Evolutionary conservation across 495 filamentous ascomycete genomes (phyloP).

Genomic region (Penicillium subrubescens): DNA sequence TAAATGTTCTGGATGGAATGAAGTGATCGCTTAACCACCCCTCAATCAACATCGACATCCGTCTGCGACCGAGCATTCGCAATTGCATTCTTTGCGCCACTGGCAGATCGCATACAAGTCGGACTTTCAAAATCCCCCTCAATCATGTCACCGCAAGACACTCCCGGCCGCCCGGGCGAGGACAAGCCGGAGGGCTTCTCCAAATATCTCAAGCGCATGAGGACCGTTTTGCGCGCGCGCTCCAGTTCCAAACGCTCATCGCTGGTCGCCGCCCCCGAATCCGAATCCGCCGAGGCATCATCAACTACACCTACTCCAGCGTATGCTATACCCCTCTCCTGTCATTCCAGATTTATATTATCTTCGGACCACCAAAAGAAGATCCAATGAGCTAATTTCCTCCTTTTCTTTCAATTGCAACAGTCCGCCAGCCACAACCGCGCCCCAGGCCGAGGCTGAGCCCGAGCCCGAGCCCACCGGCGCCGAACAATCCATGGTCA

Average conservation of each 20-base stretch:
- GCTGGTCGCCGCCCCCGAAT: slow-evolving; percentile 18
- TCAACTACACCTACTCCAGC: slow-evolving; percentile 27
- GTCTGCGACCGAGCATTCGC: slow-evolving; percentile 20
- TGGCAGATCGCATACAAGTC: slow-evolving; percentile 5
- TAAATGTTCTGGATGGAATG: slow-evolving; percentile 18
- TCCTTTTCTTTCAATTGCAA: not conserved
- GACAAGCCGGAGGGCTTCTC: slow-evolving; percentile 65
- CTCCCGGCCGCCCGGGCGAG: slow-evolving; percentile 24
- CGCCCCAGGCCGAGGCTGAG: slow-evolving; percentile 9
- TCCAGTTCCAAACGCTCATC: slow-evolving; percentile 46
- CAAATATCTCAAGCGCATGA: slow-evolving; percentile 65
- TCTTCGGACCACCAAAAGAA: not conserved
- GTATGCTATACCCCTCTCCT: slow-evolving; percentile 31
- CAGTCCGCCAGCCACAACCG: slow-evolving; percentile 22
- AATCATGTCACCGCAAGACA: slow-evolving; percentile 34
- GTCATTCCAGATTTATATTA: too few relatives aligned
- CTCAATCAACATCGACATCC: slow-evolving; percentile 8
- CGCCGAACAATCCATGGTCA: slow-evolving; percentile 31
- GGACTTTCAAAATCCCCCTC: not conserved
- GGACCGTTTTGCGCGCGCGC: slow-evolving; percentile 60
- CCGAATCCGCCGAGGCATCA: slow-evolving; percentile 14
- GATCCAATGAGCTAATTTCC: not conserved
- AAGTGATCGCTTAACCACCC: slow-evolving; percentile 6
- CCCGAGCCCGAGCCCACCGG: slow-evolving; percentile 13
- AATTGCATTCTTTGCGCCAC: slow-evolving; percentile 22